Conservation (phyloP, 177 flowering plant species). For the Telopea speciosissima region DNA sequence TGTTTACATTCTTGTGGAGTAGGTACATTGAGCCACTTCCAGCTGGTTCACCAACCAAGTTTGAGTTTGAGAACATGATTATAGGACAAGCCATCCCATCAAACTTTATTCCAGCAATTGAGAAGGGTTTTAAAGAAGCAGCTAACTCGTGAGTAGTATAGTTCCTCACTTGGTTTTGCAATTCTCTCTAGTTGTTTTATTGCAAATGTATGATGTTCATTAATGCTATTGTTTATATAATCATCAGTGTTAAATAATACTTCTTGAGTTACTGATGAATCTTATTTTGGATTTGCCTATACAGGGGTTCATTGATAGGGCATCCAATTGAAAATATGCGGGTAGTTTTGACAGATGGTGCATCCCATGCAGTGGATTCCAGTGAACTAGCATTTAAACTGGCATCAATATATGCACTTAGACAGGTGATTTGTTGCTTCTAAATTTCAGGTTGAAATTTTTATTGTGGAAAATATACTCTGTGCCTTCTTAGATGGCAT, state of each 20-base stretch:
- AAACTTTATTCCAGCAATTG: constrained; percentile 89
- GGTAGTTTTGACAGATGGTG: constrained; percentile 82
- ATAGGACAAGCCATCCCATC: constrained; percentile 95
- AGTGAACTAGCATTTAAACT: constrained; percentile 98
- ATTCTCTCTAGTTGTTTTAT: not conserved
- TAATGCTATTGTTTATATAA: not conserved
- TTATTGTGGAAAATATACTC: not conserved
- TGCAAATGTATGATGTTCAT: not conserved
- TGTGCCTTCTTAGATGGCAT: not conserved
- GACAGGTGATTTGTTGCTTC: constrained; percentile 58
- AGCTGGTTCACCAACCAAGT: constrained; percentile 61
- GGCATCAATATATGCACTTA: constrained; percentile 94
- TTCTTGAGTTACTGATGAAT: not conserved
- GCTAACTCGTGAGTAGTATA: constrained; percentile 77
- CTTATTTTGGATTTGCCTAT: not conserved
- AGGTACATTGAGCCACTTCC: constrained; percentile 95
- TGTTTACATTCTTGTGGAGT: constrained; percentile 7
- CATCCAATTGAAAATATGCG: constrained; percentile 92
- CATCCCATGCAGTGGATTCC: constrained; percentile 97
- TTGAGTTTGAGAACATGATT: constrained; percentile 90
- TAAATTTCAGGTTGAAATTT: not conserved
- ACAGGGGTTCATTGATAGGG: constrained; percentile 93
- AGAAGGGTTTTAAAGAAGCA: constrained; percentile 96
- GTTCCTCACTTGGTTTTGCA: not conserved
- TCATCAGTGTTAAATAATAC: not conserved